phyloP scores from a whole-genome alignment of 2,329 filamentous ascomycete species.

The Trichoderma hamatum region DNA sequence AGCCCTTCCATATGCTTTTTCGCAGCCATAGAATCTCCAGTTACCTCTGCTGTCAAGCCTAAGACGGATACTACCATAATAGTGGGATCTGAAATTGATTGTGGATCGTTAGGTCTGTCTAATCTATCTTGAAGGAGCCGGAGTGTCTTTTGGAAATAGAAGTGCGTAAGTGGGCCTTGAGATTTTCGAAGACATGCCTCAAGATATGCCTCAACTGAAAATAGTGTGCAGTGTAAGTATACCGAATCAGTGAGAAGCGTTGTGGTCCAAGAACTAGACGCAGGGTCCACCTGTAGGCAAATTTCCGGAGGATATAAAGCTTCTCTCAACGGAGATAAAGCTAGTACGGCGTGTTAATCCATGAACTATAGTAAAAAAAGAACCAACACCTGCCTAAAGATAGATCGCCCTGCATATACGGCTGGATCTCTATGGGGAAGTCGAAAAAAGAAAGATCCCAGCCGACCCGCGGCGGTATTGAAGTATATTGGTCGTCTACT shows the following conservation, averaged over 20 bases:
- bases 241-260: constrained; percentile 27
- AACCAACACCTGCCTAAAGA: neutral
- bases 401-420: constrained; percentile 32
- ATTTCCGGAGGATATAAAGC: constrained; percentile 31
- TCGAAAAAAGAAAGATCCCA: constrained; percentile 30
- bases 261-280: constrained; percentile 30
- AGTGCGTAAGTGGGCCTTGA: neutral
- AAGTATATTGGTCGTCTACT: constrained; percentile 9
- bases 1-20: constrained; percentile 30
- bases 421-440: constrained; percentile 31
- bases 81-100: neutral
- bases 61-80: neutral
- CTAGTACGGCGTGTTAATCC: neutral
- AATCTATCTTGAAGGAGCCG: neutral
- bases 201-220: neutral
- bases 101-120: neutral
- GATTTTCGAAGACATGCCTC: neutral
- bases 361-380: neutral
- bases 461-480: constrained; percentile 28
- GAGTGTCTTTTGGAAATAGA: neutral
- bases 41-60: neutral
- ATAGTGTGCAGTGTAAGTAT: neutral
- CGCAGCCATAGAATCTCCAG: neutral
- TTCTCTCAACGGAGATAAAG: neutral
- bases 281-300: constrained; percentile 29